These are phyloP conservation scores for Spathaspora girioi DNA, from an alignment of 805 yeast genomes.

Conservation along the genomic window DNA sequence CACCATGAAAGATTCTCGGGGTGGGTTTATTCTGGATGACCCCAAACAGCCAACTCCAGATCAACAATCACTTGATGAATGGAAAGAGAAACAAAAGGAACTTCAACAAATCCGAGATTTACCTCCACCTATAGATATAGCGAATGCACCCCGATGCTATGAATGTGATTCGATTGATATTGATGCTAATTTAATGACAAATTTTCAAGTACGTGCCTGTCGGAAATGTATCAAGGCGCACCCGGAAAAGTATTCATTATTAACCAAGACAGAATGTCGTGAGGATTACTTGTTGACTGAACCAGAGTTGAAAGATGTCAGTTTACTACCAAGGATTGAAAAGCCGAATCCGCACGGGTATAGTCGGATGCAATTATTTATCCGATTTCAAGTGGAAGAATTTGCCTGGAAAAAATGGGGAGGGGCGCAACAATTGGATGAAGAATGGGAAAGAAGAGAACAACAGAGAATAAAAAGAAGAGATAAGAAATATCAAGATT, in stretches of 20 bases:
- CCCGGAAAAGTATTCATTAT: conserved; percentile 85
- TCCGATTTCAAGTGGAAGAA: conserved; percentile 90
- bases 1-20: conserved; percentile 82
- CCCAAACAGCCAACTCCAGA: conserved; percentile 4
- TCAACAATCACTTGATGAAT: conserved; percentile 35
- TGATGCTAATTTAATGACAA: conserved; percentile 64
- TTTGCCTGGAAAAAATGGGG: conserved; percentile 95
- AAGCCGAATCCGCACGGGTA: conserved; percentile 94
- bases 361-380: conserved; percentile 87
- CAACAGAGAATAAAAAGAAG: conserved; percentile 64
- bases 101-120: conserved; percentile 43
- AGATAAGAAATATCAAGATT: conserved; percentile 75
- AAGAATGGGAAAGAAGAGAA: conserved; percentile 89
- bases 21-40: conserved; percentile 65
- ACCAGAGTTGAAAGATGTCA: conserved; percentile 76
- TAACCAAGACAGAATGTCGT: conserved; percentile 93
- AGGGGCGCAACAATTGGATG: conserved; percentile 79
- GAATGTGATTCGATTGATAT: conserved; percentile 83
- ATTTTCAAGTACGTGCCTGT: conserved; percentile 77
- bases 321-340: conserved; percentile 70
- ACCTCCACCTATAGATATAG: conserved; percentile 71
- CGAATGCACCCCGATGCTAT: conserved; percentile 72
- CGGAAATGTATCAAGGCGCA: conserved; percentile 63
- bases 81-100: conserved; percentile 45
- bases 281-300: conserved; percentile 93